phyloP scores from a whole-genome alignment of 2,329 filamentous ascomycete species.

The Trichoderma oligosporum region DNA sequence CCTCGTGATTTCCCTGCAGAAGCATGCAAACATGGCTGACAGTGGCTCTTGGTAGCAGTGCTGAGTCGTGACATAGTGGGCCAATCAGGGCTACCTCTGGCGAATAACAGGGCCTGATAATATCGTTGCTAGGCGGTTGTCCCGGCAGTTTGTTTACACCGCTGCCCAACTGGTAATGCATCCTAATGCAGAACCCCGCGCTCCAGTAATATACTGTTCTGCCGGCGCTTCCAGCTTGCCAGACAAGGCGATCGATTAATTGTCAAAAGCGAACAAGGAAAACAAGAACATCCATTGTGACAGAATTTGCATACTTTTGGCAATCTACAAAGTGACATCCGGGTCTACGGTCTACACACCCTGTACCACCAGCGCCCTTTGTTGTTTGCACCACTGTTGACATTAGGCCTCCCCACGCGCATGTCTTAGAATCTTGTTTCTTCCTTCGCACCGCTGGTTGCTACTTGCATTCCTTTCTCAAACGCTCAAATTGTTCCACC shows the following conservation, averaged over 20 bases:
- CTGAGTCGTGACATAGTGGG: neutral
- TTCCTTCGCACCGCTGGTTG: slow-evolving; percentile 21
- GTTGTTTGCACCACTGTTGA: neutral
- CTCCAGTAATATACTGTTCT: slow-evolving; percentile 20
- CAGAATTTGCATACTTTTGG: slow-evolving; percentile 16
- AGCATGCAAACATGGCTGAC: slow-evolving; percentile 10
- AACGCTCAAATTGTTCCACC: slow-evolving; percentile 20
- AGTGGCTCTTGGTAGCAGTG: neutral
- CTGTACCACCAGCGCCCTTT: neutral
- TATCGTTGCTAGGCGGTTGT: slow-evolving; percentile 25
- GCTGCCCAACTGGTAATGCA: slow-evolving; percentile 16
- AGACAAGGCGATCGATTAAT: neutral
- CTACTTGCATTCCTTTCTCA: slow-evolving; percentile 19
- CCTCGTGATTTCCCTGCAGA: slow-evolving; percentile 8
- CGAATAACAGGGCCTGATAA: neutral
- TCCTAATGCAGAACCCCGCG: slow-evolving; percentile 24
- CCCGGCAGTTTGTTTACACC: slow-evolving; percentile 26
- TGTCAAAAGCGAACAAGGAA: neutral
- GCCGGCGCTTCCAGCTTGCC: slow-evolving; percentile 14
- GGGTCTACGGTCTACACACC: neutral
- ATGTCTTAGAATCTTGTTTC: slow-evolving; percentile 27
- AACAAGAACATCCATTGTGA: slow-evolving; percentile 14
- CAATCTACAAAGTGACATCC: slow-evolving; percentile 1
- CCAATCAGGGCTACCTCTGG: neutral
- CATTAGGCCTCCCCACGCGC: slow-evolving; percentile 16